Conservation (phyloP, 2,329 filamentous ascomycete species). For the Metarhizium sp. region DNA sequence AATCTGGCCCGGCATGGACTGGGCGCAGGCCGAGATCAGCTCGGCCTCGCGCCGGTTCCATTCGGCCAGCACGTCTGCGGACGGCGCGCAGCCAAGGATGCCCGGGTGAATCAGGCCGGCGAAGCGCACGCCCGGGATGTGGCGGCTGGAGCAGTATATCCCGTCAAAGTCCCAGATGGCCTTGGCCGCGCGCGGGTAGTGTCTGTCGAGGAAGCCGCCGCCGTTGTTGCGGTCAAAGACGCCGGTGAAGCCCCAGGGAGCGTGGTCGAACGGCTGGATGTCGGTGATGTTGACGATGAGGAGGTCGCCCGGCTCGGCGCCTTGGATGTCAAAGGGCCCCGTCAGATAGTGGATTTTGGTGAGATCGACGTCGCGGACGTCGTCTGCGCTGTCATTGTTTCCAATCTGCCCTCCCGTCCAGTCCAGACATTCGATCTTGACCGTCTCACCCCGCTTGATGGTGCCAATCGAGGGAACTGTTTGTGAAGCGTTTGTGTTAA, state of each 20-base stretch:
- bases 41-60: slow-evolving; percentile 83
- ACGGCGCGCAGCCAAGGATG: slow-evolving; percentile 83
- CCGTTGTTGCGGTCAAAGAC: slow-evolving; percentile 74
- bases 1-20: slow-evolving; percentile 52
- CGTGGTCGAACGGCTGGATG: slow-evolving; percentile 76
- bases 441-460: slow-evolving; percentile 75
- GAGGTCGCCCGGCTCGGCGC: slow-evolving; percentile 75
- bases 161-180: slow-evolving; percentile 51
- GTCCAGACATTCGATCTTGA: slow-evolving; percentile 89
- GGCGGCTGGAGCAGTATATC: slow-evolving; percentile 68
- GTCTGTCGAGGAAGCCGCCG: slow-evolving; percentile 79
- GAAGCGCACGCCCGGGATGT: slow-evolving; percentile 82
- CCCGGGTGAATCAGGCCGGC: slow-evolving; percentile 85
- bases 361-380: slow-evolving; percentile 75
- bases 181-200: slow-evolving; percentile 71
- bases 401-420: slow-evolving; percentile 79
- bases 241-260: slow-evolving; percentile 86
- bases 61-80: slow-evolving; percentile 61
- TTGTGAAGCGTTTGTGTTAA: not conserved
- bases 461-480: slow-evolving; percentile 65
- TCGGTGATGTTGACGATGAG: slow-evolving; percentile 87
- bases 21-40: slow-evolving; percentile 51
- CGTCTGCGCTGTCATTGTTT: slow-evolving; percentile 86
- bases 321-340: slow-evolving; percentile 80
- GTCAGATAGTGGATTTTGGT: slow-evolving; percentile 81